A percentile compares a stretch with the other conserved stretches of the same genome.
Conservation (phyloP, 805 yeast genomes). For the Candida koratica region DNA sequence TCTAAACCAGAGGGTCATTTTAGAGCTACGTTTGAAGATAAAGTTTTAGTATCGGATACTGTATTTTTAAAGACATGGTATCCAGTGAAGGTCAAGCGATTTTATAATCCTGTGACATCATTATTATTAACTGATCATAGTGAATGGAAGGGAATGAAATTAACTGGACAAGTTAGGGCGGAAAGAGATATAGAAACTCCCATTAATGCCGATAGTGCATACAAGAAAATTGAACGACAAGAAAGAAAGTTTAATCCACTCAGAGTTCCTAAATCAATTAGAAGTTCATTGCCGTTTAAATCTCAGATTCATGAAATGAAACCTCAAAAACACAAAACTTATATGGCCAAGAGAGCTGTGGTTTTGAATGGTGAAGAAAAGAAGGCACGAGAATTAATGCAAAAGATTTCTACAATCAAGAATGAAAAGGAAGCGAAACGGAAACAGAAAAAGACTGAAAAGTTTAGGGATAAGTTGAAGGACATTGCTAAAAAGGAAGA, state of each 20-base stretch:
- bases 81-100: conserved; percentile 84
- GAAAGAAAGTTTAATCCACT: conserved; percentile 85
- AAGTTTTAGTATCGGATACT: conserved; percentile 84
- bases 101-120: conserved; percentile 95
- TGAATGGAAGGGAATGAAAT: conserved; percentile 95
- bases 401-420: conserved; percentile 78
- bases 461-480: conserved; percentile 71
- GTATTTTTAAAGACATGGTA: conserved; percentile 94
- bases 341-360: conserved; percentile 86
- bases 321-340: conserved; percentile 80
- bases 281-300: conserved; percentile 79
- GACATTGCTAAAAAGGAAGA: conserved; percentile 73
- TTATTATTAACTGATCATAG: conserved; percentile 69
- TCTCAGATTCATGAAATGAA: conserved; percentile 87
- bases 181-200: conserved; percentile 66
- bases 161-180: conserved; percentile 91
- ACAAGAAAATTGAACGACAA: conserved; percentile 72
- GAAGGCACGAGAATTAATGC: conserved; percentile 86
- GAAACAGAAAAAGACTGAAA: conserved; percentile 65
- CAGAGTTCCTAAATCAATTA: conserved; percentile 77
- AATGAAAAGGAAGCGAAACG: conserved; percentile 82
- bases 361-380: conserved; percentile 89
- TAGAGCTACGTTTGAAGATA: conserved; percentile 97
- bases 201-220: conserved; percentile 45
- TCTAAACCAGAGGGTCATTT: conserved; percentile 92